phyloP scores from a whole-genome alignment of 2,329 filamentous ascomycete genomes.

The Arthrobotrys conoides region DNA sequence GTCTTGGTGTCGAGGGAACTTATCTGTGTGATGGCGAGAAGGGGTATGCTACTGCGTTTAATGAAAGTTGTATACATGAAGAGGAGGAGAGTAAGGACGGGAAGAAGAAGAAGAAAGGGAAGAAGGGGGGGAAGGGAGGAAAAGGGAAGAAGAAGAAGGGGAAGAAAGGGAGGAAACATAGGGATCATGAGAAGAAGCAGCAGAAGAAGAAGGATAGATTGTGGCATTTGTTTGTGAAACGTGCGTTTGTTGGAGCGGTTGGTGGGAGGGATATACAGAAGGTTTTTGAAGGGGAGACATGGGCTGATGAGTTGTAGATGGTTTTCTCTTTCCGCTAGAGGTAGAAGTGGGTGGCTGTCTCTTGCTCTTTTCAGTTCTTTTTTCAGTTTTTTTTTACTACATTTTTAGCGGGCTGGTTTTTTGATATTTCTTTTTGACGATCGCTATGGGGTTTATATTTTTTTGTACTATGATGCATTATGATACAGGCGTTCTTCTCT shows the following conservation, averaged over 20 bases:
- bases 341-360: not conserved
- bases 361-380: not conserved
- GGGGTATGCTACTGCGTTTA: conserved; percentile 30
- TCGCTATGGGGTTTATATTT: conserved; percentile 2
- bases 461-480: conserved; percentile 25
- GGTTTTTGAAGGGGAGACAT: conserved; percentile 17
- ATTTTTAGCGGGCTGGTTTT: conserved; percentile 12
- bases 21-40: conserved; percentile 30
- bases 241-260: conserved; percentile 63
- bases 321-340: not conserved
- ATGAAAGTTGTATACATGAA: conserved; percentile 44
- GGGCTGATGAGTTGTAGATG: conserved; percentile 3
- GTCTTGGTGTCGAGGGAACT: conserved; percentile 41
- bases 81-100: conserved; percentile 60
- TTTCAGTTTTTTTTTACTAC: conserved; percentile 8
- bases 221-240: conserved; percentile 66
- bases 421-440: conserved; percentile 10
- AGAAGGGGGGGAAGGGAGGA: conserved; percentile 19
- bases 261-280: conserved; percentile 58
- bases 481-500: conserved; percentile 10
- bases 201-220: conserved; percentile 66
- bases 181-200: conserved; percentile 58
- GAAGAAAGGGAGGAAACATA: conserved; percentile 59
- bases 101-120: conserved; percentile 67
- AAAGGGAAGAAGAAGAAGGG: conserved; percentile 51